These are phyloP conservation scores for Daldinia sp. DNA, from an alignment of 2,329 filamentous ascomycete species.

Conservation along the genomic window DNA sequence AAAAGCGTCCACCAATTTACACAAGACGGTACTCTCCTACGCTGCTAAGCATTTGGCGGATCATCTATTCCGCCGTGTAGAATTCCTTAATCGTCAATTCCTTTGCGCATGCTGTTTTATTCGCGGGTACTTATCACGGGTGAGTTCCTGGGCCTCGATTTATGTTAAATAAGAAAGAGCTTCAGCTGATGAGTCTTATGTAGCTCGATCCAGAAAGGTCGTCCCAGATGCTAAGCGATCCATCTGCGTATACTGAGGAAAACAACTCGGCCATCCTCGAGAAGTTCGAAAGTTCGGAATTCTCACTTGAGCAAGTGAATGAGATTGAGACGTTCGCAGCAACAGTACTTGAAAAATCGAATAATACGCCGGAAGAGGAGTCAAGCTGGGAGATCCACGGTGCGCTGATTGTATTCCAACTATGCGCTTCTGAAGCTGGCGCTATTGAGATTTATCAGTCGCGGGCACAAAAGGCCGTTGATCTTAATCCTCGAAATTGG, in stretches of 20 bases:
- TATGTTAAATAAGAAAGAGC: background rate
- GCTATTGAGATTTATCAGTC: constrained; percentile 43
- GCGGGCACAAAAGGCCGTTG: constrained; percentile 46
- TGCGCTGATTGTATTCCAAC: constrained; percentile 48
- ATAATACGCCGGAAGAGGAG: constrained; percentile 40
- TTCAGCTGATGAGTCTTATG: constrained; percentile 33
- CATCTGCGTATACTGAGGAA: constrained; percentile 33
- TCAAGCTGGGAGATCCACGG: constrained; percentile 51
- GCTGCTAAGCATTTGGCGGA: constrained; percentile 47
- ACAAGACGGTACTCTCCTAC: constrained; percentile 42
- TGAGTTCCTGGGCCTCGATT: constrained; percentile 35
- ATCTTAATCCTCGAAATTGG: constrained; percentile 50
- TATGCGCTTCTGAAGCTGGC: constrained; percentile 43
- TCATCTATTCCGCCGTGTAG: constrained; percentile 48
- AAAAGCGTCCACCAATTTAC: constrained; percentile 42
- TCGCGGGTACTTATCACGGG: constrained; percentile 48
- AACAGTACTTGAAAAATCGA: constrained; percentile 34
- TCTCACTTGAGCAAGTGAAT: constrained; percentile 41
- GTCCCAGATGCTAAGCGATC: constrained; percentile 43
- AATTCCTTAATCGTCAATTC: constrained; percentile 50
- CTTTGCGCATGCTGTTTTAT: constrained; percentile 46
- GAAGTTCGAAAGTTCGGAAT: constrained; percentile 42
- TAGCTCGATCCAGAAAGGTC: constrained; percentile 46
- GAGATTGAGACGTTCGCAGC: constrained; percentile 48
- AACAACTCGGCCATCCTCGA: constrained; percentile 16